These are phyloP conservation scores for Phalaenopsis equestris DNA, from an alignment of 106 monocot genomes.

Conservation along the genomic window DNA sequence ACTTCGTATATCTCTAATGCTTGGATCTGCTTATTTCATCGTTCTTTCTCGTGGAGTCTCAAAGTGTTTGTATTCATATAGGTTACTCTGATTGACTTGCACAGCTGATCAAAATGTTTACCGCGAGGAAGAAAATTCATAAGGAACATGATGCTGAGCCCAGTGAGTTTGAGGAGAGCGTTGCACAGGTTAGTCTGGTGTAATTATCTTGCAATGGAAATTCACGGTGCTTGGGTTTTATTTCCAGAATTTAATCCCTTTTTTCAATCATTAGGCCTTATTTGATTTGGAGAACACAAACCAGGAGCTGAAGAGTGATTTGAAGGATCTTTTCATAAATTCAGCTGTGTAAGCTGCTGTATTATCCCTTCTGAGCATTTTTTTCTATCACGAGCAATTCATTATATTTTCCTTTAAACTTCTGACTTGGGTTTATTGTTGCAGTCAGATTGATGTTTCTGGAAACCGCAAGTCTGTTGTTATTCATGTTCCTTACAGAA, in stretches of 20 bases:
- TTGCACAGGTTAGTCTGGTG: constrained; percentile 12
- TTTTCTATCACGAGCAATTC: background rate
- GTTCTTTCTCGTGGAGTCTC: background rate
- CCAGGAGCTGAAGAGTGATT: constrained; percentile 80
- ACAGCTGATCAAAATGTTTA: constrained; percentile 13
- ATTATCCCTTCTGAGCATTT: background rate
- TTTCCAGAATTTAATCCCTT: background rate
- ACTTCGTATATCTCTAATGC: background rate
- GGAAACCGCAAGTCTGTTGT: constrained; percentile 74
- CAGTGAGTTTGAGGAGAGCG: constrained; percentile 16
- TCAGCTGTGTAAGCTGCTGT: constrained; percentile 44
- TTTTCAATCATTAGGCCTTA: constrained; percentile 36
- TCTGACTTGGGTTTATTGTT: background rate
- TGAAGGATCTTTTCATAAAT: constrained; percentile 89
- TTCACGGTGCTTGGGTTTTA: background rate
- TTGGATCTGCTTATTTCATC: background rate
- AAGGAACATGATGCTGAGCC: constrained; percentile 20
- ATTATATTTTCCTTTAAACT: background rate
- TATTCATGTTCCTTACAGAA: constrained; percentile 76
- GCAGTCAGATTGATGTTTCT: constrained; percentile 70
- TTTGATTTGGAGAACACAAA: constrained; percentile 86
- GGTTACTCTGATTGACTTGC: background rate
- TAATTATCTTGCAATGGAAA: background rate
- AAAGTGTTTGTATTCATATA: background rate
- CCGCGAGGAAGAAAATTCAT: constrained; percentile 23